Percentiles rank a stretch among this genome's conserved stretches.
Evolutionary conservation across 805 yeast genomes (phyloP).

Genomic region (Yarrowia yakushimensis): DNA sequence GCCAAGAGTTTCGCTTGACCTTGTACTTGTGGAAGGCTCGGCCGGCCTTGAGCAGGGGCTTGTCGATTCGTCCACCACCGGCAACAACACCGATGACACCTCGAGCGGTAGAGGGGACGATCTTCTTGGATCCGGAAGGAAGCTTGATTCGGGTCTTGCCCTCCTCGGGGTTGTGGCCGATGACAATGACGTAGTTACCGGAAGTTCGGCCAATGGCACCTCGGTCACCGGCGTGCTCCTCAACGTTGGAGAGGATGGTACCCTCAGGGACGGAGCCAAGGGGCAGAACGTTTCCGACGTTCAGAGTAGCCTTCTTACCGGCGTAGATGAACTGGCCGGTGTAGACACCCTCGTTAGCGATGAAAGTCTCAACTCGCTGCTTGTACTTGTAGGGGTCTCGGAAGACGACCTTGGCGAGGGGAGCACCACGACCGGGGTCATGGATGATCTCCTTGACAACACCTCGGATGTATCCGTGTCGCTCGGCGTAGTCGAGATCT

Average conservation of each 20-base stretch:
- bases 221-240: conserved; percentile 98
- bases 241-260: conserved; percentile 97
- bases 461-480: conserved; percentile 99
- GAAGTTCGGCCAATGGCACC: conserved; percentile 99
- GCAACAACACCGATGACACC: conserved; percentile 99
- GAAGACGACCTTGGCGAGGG: conserved; percentile 97
- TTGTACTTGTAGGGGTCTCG: conserved; percentile 99
- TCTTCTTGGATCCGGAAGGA: conserved; percentile 98
- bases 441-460: conserved; percentile 97
- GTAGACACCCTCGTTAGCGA: conserved; percentile 99
- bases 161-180: conserved; percentile 99
- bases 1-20: conserved; percentile 99
- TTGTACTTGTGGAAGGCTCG: conserved; percentile 99
- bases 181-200: conserved; percentile 98
- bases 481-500: conserved; percentile 98
- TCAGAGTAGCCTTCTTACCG: conserved; percentile 96
- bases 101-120: conserved; percentile 92
- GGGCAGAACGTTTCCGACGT: conserved; percentile 92
- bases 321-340: conserved; percentile 99
- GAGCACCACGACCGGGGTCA: conserved; percentile 99
- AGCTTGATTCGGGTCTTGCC: conserved; percentile 98
- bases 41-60: conserved; percentile 99
- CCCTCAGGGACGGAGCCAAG: conserved; percentile 98
- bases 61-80: conserved; percentile 99
- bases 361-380: conserved; percentile 96